A percentile compares a stretch with the other conserved stretches of the same genome.
These are phyloP conservation scores for Pythium insidiosum DNA, from an alignment of 352 stramenopile genomes.

Conservation along the genomic window DNA sequence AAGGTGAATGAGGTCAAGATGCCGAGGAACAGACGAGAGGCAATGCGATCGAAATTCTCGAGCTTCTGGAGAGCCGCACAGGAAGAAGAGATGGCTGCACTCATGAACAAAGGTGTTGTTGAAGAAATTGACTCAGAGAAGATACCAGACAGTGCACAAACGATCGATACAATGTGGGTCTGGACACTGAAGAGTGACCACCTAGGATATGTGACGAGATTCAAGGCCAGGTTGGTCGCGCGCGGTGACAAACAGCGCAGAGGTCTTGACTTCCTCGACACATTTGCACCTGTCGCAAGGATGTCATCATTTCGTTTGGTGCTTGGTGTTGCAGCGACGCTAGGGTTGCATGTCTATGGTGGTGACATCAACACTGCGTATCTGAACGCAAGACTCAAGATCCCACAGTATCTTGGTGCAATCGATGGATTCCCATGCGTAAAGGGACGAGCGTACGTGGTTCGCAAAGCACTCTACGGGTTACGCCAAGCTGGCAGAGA, in stretches of 20 bases:
- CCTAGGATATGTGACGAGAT: background rate
- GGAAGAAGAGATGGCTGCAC: background rate
- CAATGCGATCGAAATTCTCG: background rate
- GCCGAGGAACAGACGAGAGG: background rate
- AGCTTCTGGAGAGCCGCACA: background rate
- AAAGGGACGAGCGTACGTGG: background rate
- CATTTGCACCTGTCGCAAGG: background rate
- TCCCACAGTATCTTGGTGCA: background rate
- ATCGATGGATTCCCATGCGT: conserved; percentile 6
- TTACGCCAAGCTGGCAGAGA: conserved; percentile 3
- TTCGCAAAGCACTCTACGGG: conserved; percentile 4
- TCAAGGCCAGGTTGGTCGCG: conserved; percentile 6
- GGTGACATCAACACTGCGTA: conserved; percentile 12
- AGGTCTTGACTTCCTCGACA: conserved; percentile 5
- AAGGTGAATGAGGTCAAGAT: background rate
- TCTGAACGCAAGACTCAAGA: conserved; percentile 1
- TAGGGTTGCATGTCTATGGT: conserved; percentile 1
- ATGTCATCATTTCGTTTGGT: conserved; percentile 2
- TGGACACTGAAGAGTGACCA: conserved; percentile 1
- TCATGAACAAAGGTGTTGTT: background rate
- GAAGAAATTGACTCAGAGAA: background rate
- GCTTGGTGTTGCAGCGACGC: background rate
- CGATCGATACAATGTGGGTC: conserved; percentile 3
- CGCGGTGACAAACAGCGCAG: background rate
- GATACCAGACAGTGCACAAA: background rate